Evolutionary conservation across 2,329 filamentous ascomycete genomes (phyloP), one percentile per base, ranked within the genome.

Genomic region (Parasarocladium wereldwijsianum): DNA sequence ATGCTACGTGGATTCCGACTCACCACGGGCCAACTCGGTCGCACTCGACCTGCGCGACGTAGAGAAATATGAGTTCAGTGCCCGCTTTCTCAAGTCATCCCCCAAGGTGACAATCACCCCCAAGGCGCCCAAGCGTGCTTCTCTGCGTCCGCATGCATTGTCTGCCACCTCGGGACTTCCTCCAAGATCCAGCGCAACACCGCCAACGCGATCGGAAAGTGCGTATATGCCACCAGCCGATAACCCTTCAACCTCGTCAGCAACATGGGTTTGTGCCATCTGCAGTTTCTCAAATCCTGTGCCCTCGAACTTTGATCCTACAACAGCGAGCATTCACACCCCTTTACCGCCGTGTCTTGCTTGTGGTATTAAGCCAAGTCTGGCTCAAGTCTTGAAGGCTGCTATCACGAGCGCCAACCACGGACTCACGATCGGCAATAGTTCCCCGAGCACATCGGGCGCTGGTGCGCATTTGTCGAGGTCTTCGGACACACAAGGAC

Each of bases 211-310:
- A 22, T 40, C 54, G 15, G 58, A 63, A 20, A 56, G 53, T 24
- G 49, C 54, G 3, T 55, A 60, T 36, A 51, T 62, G 14, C 42
- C 45, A 12, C 46, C 48, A 5, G 28, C 45, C 10, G 50, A 51
- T 25, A 58, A 67, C 18, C 42, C 60, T 2, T 54, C 65, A 10
- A 50, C 60, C 10, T 66, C 63, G 39, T 69, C 64, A 35, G 83
- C 82, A 5, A 94, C 85, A 4, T 96, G 87, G 87, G 76, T 96
- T 13, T 96, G 87, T 57, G 79, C 82, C 2, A 96, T 96, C 44
- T 96, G 87, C 62, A 87, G 81, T 41, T 92, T 93, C 47, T 87
- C 86, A 8, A 96, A 96, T 45, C 78, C 83, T 0, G 75, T 94
- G 2, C 86, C 90, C 1, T 81, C 82, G 21, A 94, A 93, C 50